Percentiles rank a stretch among this genome's conserved stretches.
Evolutionary conservation across 2,329 filamentous ascomycete genomes (phyloP).

Genomic region (Hawksworthiomyces lignivorus): DNA sequence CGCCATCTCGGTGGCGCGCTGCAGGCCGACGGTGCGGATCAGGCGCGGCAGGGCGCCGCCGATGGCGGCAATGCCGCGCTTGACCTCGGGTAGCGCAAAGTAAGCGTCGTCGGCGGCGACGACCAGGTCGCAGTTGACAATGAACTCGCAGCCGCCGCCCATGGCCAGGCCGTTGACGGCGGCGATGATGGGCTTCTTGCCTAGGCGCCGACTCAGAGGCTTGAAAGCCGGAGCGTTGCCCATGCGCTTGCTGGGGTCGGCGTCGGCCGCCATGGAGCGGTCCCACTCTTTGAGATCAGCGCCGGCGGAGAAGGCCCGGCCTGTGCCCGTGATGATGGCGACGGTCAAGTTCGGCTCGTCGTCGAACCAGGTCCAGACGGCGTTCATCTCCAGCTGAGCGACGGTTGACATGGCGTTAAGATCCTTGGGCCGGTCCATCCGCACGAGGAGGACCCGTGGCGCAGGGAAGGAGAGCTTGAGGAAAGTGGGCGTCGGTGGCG

Average conservation of each 20-base stretch:
- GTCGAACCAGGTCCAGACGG: conserved; percentile 47
- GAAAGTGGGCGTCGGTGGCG: conserved; percentile 25
- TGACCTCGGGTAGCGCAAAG: conserved; percentile 60
- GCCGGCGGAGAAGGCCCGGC: conserved; percentile 47
- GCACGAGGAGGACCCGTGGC: conserved; percentile 41
- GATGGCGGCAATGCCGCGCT: conserved; percentile 61
- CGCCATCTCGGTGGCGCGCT: conserved; percentile 66
- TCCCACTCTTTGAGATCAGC: conserved; percentile 45
- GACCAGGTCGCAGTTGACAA: conserved; percentile 53
- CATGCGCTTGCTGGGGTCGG: conserved; percentile 17
- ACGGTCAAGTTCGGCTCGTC: conserved; percentile 38
- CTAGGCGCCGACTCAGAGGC: conserved; percentile 39
- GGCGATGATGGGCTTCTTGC: conserved; percentile 55
- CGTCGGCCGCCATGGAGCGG: conserved; percentile 20
- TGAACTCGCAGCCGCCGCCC: conserved; percentile 55
- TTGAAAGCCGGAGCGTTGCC: conserved; percentile 21
- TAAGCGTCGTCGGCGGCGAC: conserved; percentile 43
- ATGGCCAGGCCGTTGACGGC: conserved; percentile 56
- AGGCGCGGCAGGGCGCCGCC: conserved; percentile 64
- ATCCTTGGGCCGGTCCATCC: conserved; percentile 40
- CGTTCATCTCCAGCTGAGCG: conserved; percentile 41
- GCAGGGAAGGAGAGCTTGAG: conserved; percentile 35
- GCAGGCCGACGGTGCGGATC: conserved; percentile 56
- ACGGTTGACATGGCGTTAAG: conserved; percentile 38
- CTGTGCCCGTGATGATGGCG: conserved; percentile 43